Percentiles rank a stretch among this genome's conserved stretches.
phyloP scores from a whole-genome alignment of 2,329 filamentous ascomycete genomes.

The Fusarium sp. region DNA sequence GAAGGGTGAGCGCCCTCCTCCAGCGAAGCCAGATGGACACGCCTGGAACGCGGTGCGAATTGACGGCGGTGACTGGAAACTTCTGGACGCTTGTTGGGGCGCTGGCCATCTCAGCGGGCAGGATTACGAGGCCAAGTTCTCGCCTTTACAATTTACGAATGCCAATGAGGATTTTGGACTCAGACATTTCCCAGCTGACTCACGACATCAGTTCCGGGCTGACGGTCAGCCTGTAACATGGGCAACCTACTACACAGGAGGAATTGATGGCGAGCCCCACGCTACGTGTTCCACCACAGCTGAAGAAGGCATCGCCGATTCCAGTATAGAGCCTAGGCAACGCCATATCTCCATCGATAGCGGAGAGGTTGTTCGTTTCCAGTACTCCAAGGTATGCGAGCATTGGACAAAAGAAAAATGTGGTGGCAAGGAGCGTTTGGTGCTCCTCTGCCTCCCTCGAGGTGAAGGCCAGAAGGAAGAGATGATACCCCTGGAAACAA shows the following conservation, averaged over 20 bases:
- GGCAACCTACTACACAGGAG: constrained; percentile 84
- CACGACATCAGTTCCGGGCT: constrained; percentile 77
- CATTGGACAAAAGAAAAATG: constrained; percentile 84
- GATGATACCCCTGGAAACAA: constrained; percentile 78
- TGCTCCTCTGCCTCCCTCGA: constrained; percentile 77
- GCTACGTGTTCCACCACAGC: constrained; percentile 60
- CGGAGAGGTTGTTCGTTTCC: constrained; percentile 75
- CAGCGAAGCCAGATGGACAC: constrained; percentile 73
- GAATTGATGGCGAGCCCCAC: constrained; percentile 63
- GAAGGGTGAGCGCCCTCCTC: constrained; percentile 75
- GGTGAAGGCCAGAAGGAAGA: constrained; percentile 76
- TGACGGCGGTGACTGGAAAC: constrained; percentile 89
- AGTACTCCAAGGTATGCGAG: constrained; percentile 82
- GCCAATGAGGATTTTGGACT: constrained; percentile 85
- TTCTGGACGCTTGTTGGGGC: constrained; percentile 94
- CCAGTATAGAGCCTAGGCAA: constrained; percentile 69
- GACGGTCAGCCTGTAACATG: constrained; percentile 78
- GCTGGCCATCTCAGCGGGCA: constrained; percentile 72
- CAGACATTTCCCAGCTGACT: constrained; percentile 81
- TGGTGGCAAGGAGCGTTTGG: constrained; percentile 76
- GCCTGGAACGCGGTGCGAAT: constrained; percentile 96
- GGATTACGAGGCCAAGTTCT: constrained; percentile 77
- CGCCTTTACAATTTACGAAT: constrained; percentile 69
- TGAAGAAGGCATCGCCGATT: constrained; percentile 66
- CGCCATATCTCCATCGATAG: constrained; percentile 71